These are phyloP conservation scores for Camelina hispida DNA, from an alignment of 345 rosid genomes.

Conservation along the genomic window DNA sequence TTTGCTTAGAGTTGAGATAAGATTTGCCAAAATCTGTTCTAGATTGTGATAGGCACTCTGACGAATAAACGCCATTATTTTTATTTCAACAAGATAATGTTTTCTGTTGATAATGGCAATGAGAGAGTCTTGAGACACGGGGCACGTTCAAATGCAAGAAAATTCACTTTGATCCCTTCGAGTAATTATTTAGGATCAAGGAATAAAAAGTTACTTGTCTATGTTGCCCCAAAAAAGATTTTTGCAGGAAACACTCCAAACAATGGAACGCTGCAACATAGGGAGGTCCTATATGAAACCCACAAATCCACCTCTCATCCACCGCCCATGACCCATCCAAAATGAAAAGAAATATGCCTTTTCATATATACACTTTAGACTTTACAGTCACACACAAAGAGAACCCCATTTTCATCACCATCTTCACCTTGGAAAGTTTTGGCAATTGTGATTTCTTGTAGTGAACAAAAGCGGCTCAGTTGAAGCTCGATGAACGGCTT, in stretches of 20 bases:
- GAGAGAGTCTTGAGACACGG: neutral
- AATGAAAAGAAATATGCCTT: conserved; percentile 14
- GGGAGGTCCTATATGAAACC: conserved; percentile 59
- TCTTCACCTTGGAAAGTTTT: conserved; percentile 17
- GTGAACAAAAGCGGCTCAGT: conserved; percentile 38
- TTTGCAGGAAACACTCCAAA: conserved; percentile 2
- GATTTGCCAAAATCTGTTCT: conserved; percentile 4
- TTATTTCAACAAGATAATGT: conserved; percentile 24
- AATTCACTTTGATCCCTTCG: conserved; percentile 43
- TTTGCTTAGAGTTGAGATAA: neutral
- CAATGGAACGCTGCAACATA: neutral
- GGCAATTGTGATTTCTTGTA: conserved; percentile 27
- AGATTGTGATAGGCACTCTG: conserved; percentile 33
- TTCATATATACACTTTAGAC: conserved; percentile 12
- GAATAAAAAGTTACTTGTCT: conserved; percentile 29
- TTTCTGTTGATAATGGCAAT: neutral
- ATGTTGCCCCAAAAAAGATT: no score
- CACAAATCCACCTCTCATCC: conserved; percentile 76
- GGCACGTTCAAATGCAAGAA: conserved; percentile 4
- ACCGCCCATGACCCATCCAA: conserved; percentile 56
- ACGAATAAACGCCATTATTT: neutral
- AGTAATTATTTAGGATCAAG: conserved; percentile 19
- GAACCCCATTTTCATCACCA: conserved; percentile 15
- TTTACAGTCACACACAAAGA: neutral
- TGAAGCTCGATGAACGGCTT: conserved; percentile 89